Percentiles rank a stretch among this genome's conserved stretches.
phyloP scores from a whole-genome alignment of 2,329 filamentous ascomycete species.

The Westerdykella aurantiaca region DNA sequence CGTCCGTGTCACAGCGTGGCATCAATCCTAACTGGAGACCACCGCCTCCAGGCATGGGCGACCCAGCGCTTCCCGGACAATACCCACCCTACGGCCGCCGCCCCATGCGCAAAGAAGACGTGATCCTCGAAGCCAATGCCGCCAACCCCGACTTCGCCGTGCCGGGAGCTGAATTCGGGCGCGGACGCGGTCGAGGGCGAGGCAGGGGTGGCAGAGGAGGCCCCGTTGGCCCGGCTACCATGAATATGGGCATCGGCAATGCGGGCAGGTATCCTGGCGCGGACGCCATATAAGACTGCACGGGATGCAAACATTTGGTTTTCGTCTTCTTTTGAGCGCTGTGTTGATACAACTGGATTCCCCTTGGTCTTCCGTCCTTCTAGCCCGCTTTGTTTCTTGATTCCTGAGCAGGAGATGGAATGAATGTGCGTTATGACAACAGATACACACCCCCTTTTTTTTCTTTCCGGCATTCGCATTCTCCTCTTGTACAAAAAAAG shows the following conservation, averaged over 20 bases:
- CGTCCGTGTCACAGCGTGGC: slow-evolving; percentile 80
- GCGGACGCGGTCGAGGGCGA: slow-evolving; percentile 30
- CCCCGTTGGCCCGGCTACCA: slow-evolving; percentile 17
- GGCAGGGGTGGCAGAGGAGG: slow-evolving; percentile 26
- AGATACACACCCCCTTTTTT: too few species aligned
- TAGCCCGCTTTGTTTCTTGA: too few species aligned
- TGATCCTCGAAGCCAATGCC: slow-evolving; percentile 56
- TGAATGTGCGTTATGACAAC: too few species aligned
- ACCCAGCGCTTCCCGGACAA: slow-evolving; percentile 36
- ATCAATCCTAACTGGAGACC: slow-evolving; percentile 81
- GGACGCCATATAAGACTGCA: slow-evolving; percentile 21
- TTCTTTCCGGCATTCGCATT: too few species aligned
- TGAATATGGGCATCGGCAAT: slow-evolving; percentile 24
- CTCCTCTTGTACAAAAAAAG: too few species aligned
- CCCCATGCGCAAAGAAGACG: slow-evolving; percentile 56
- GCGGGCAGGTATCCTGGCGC: slow-evolving; percentile 32
- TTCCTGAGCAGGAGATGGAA: too few species aligned
- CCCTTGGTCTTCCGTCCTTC: too few species aligned
- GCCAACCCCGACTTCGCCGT: slow-evolving; percentile 83
- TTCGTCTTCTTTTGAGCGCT: not conserved
- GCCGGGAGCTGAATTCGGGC: slow-evolving; percentile 42
- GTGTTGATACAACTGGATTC: too few species aligned
- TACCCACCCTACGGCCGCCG: slow-evolving; percentile 30
- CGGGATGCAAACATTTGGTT: not conserved
- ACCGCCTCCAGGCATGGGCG: slow-evolving; percentile 45